A percentile compares a stretch with the other conserved stretches of the same genome.
Evolutionary conservation across 176 grass and related monocot genomes (phyloP).

Genomic region (Luzula sylvatica): DNA sequence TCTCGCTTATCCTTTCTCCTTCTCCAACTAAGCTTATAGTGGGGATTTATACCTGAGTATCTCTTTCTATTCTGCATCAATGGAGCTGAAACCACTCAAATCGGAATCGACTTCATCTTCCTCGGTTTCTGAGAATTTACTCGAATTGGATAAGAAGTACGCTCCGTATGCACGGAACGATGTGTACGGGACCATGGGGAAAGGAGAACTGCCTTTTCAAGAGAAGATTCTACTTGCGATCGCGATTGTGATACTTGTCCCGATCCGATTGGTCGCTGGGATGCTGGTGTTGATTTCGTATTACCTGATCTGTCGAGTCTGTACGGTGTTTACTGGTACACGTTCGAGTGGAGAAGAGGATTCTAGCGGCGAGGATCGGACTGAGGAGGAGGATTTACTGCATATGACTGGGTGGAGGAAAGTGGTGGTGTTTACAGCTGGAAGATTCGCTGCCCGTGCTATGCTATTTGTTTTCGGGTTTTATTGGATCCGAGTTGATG

Average conservation of each 20-base stretch:
- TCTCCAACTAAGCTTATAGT: conserved; percentile 18
- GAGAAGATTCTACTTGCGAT: conserved; percentile 37
- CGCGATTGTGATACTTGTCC: conserved; percentile 38
- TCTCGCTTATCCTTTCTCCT: conserved; percentile 1
- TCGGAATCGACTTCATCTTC: not conserved
- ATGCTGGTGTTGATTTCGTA: conserved; percentile 50
- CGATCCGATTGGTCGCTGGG: conserved; percentile 37
- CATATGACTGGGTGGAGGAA: conserved; percentile 53
- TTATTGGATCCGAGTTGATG: conserved; percentile 60
- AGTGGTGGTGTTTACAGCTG: conserved; percentile 34
- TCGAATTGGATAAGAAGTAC: conserved; percentile 71
- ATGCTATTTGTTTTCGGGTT: conserved; percentile 92
- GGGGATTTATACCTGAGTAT: too few species aligned
- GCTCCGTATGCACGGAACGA: conserved; percentile 61
- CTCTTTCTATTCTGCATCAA: conserved; percentile 10
- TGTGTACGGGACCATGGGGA: conserved; percentile 69
- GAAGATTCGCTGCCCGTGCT: conserved; percentile 35
- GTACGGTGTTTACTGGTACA: conserved; percentile 44
- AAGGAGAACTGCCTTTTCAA: conserved; percentile 21
- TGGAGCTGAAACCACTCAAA: conserved; percentile 21
- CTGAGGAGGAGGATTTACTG: conserved; percentile 37
- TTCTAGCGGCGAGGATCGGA: conserved; percentile 1
- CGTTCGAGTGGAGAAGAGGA: conserved; percentile 25
- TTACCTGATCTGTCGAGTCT: conserved; percentile 64
- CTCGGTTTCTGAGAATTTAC: not conserved